Evolutionary conservation across 2,329 filamentous ascomycete species (phyloP), one percentile per base, ranked within the genome.

Genomic region (Sarocladium oryzae): DNA sequence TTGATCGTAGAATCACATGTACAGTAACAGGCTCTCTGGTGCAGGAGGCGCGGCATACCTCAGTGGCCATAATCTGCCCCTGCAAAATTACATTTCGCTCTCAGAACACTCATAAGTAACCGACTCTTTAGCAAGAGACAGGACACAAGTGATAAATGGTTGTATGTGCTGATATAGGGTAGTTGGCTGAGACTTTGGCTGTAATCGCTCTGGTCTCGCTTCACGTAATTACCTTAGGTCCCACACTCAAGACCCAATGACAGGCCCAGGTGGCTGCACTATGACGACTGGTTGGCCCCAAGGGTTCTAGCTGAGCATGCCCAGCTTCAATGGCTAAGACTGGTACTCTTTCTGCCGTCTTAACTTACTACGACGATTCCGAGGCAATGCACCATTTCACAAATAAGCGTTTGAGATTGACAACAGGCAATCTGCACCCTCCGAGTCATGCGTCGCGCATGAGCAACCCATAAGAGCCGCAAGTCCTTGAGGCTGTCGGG

Each of bases 241-340:
- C 43, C 24, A 48, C 26, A 48, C 11, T 26, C 26, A 32, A 20
- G 30, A 49, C 36, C 52, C 52, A 54, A 54, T 54, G 52, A 36
- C 33, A 46, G 41, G 32, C 32, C 13, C 38, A 38, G 41, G 51
- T 51, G 46, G 45, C 36, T 52, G 53, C 53, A 54, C 51, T 48
- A 52, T 54, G 53, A 52, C 53, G 50, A 40, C 32, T 50, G 53
- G 46, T 54, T 54, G 50, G 53, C 18, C 30, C 23, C 32, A 49
- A 43, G 4, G 16, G 4, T 9, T 11, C n/a, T 40, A n/a, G 10
- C 13, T 7, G n/a, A 16, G 7, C 20, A 26, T 5, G 5, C 15
- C 6, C 43, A 7, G 13, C 32, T 13, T 13, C 43, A 48, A 48
- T 20, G 28, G 43, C 28, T 33, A 48, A 48, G 26, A 30, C 6